Conservation (phyloP, 1,284 basidiomycete species). For the Ceratobasidium theobromae region DNA sequence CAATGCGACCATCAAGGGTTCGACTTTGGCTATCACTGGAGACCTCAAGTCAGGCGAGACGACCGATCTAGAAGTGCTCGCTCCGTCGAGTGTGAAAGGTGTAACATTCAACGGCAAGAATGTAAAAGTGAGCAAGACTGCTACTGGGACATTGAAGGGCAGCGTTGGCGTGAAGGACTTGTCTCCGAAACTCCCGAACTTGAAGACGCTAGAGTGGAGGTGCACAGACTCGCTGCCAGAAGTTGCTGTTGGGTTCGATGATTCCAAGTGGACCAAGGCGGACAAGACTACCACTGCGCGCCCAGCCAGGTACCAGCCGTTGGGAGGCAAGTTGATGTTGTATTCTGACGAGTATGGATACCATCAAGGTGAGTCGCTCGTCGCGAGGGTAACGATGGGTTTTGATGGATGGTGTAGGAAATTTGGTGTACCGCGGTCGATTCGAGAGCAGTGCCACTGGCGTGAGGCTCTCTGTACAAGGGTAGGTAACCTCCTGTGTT, state of each 20-base stretch:
- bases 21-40: constrained; percentile 27
- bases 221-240: constrained; percentile 52
- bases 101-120: constrained; percentile 38
- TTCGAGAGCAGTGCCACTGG: constrained; percentile 49
- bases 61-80: constrained; percentile 33
- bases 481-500: constrained; percentile 41
- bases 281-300: constrained; percentile 49
- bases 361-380: constrained; percentile 42
- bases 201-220: constrained; percentile 46
- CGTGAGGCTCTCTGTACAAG: constrained; percentile 49
- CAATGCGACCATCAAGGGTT: constrained; percentile 27
- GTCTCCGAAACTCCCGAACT: constrained; percentile 41
- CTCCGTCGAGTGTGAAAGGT: constrained; percentile 22
- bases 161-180: constrained; percentile 36
- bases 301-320: constrained; percentile 45
- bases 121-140: constrained; percentile 18
- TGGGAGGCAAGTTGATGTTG: constrained; percentile 46
- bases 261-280: constrained; percentile 47
- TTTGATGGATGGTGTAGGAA: constrained; percentile 35
- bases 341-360: constrained; percentile 51
- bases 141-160: constrained; percentile 20
- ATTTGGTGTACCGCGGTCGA: constrained; percentile 49
- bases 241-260: constrained; percentile 45
- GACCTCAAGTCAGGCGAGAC: constrained; percentile 29
- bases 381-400: not conserved